Evolutionary conservation across 139 green algal species (phyloP).

Genomic region (Chlamydomonas incerta): DNA sequence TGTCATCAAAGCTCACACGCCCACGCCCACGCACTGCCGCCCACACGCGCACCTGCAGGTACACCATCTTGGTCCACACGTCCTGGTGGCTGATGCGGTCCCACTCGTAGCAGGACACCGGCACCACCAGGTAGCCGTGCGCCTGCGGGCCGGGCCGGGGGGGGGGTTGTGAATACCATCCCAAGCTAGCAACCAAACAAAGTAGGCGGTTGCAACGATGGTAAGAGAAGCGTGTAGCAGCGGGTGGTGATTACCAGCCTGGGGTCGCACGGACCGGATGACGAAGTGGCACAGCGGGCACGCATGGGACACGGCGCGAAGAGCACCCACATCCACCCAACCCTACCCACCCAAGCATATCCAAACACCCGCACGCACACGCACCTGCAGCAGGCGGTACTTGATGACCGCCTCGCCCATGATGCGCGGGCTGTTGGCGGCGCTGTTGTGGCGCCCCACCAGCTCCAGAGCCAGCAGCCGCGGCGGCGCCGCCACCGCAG

Average conservation of each 20-base stretch:
- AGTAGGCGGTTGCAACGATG: too few species aligned
- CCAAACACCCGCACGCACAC: neutral
- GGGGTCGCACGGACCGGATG: too few species aligned
- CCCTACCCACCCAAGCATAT: too few species aligned
- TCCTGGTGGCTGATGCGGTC: constrained; percentile 17
- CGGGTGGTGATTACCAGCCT: too few species aligned
- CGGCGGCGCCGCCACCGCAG: neutral
- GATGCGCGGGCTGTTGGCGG: constrained; percentile 57
- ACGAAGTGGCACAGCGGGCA: too few species aligned
- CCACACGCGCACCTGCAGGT: constrained; percentile 35
- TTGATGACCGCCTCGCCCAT: constrained; percentile 65
- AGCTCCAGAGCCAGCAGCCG: constrained; percentile 54
- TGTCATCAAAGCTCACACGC: too few species aligned
- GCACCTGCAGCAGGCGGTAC: constrained; percentile 62
- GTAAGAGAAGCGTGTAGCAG: too few species aligned
- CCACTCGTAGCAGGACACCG: constrained; percentile 51
- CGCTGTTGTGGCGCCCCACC: constrained; percentile 59
- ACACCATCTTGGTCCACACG: constrained; percentile 49
- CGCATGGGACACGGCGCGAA: too few species aligned
- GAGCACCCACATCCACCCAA: neutral
- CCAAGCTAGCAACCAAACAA: too few species aligned
- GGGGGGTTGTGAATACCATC: too few species aligned
- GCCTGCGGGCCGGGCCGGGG: constrained; percentile 2
- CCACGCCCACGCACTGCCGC: neutral
- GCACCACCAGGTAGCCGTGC: constrained; percentile 55